phyloP scores from a whole-genome alignment of 2,329 filamentous ascomycete species.

The Elsinoe arachidis region DNA sequence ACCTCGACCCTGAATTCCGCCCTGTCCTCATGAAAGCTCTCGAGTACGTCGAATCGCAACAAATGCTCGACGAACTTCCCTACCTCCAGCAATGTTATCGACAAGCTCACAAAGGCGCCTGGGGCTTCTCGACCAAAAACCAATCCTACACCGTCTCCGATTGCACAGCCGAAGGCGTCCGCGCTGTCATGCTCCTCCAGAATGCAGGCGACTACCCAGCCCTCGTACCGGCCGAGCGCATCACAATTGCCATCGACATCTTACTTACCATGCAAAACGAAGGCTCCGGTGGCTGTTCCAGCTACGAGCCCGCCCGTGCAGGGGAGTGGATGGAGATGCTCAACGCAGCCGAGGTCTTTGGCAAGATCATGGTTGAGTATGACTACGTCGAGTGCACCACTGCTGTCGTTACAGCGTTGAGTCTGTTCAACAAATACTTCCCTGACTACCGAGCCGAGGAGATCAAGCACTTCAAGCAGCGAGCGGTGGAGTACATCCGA shows the following conservation, averaged over 20 bases:
- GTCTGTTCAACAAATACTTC: slow-evolving; percentile 71
- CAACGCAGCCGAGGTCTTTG: slow-evolving; percentile 95
- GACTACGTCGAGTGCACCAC: slow-evolving; percentile 98
- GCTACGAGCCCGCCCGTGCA: slow-evolving; percentile 78
- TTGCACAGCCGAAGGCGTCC: slow-evolving; percentile 84
- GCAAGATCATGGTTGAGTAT: slow-evolving; percentile 96
- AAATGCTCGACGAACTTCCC: slow-evolving; percentile 74
- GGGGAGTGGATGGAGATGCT: slow-evolving; percentile 71
- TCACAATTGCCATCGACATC: slow-evolving; percentile 84
- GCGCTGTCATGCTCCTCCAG: slow-evolving; percentile 77
- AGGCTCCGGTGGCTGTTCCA: slow-evolving; percentile 69
- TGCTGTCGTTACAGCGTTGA: slow-evolving; percentile 79
- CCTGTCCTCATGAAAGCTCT: slow-evolving; percentile 78
- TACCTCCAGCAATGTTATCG: slow-evolving; percentile 77
- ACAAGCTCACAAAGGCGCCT: slow-evolving; percentile 83
- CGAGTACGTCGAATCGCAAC: slow-evolving; percentile 79
- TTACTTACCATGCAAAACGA: slow-evolving; percentile 84
- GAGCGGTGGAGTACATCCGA: slow-evolving; percentile 77
- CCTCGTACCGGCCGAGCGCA: slow-evolving; percentile 64
- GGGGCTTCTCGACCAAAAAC: slow-evolving; percentile 86
- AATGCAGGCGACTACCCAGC: slow-evolving; percentile 65
- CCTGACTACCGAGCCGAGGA: slow-evolving; percentile 70
- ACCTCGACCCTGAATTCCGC: slow-evolving; percentile 66
- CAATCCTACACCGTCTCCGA: slow-evolving; percentile 96
- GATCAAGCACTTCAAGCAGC: slow-evolving; percentile 61